Evolutionary conservation across 768 basidiomycete species (phyloP), one percentile per base, ranked within the genome.

Genomic region (Termitomyces sp.): DNA sequence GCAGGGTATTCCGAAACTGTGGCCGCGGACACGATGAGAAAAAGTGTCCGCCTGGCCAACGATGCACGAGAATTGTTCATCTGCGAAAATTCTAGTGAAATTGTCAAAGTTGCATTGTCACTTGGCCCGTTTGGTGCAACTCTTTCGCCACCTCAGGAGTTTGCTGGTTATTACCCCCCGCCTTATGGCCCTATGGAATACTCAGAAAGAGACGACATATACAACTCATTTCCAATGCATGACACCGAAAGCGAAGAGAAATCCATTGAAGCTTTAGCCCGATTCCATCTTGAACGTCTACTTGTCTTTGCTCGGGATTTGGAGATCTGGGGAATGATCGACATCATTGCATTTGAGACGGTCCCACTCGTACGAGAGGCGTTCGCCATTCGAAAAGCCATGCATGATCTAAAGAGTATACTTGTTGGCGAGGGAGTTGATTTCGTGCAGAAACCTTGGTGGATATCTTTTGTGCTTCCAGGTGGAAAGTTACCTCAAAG

Each of bases 311-410:
- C 82, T 1, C 66, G 70, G 7, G 76, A 87, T 58, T 57, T 66
- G 5, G 72, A 75, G 32, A 70, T 74, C 1, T 93, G 89, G 89
- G 62, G 68, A 40, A 66, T 67, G 12, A 72, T 93, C 55, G 85
- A 88, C 57, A 80, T 77, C 60, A 63, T 93, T 51, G 87, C 86
- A 12, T 93, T 93, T 68, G 92, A 93, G 76, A 93, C 90, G 0
- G 73, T 93, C 4, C 89, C 91, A 0, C 74, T 91, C 3, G 67
- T 79, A 8, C 73, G 84, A 38, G 92, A 93, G 69, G 76, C 88
- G 4, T 69, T 68, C 23, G 88, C 87, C 14, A 85, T 93, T 61
- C 75, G 88, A 51, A 72, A 71, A 12, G 89, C 89, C 3, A 79
- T 94, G 64, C 67, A 64, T 2, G 49, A 53, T 5, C 72, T 89